Evolutionary conservation across 441 rosid species (phyloP).

Genomic region (Erysimum cheiri): DNA sequence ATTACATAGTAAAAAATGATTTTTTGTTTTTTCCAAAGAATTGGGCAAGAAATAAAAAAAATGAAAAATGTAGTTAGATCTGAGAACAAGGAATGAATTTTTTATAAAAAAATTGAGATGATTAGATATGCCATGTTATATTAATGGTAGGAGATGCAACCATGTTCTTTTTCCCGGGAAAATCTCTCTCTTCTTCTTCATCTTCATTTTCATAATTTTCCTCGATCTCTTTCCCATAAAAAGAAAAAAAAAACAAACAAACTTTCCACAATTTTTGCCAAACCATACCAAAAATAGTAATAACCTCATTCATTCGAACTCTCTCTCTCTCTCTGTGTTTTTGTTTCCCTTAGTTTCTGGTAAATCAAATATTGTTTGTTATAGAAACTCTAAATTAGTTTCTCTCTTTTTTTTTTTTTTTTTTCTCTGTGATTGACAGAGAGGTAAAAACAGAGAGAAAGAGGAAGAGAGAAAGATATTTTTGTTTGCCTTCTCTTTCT

Average conservation of each 20-base stretch:
- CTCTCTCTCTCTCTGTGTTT: background rate
- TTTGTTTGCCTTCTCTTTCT: constrained; percentile 34
- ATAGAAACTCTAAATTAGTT: constrained; percentile 41
- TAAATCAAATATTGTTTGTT: constrained; percentile 30
- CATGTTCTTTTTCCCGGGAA: constrained; percentile 44
- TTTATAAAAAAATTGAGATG: background rate
- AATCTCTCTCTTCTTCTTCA: constrained; percentile 28
- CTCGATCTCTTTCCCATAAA: constrained; percentile 16
- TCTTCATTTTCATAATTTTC: background rate
- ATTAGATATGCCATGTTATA: constrained; percentile 31
- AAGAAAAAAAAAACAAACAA: constrained; percentile 24
- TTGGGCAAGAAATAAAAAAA: background rate
- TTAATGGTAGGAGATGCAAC: constrained; percentile 18
- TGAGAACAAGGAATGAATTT: constrained; percentile 13
- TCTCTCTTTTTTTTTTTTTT: constrained; percentile 14
- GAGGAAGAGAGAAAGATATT: constrained; percentile 32
- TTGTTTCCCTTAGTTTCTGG: background rate
- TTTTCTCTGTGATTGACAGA: constrained; percentile 43
- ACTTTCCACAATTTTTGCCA: constrained; percentile 33
- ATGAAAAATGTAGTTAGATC: constrained; percentile 21
- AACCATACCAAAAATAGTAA: constrained; percentile 38
- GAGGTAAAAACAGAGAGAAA: constrained; percentile 33
- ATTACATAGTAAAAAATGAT: too few relatives aligned
- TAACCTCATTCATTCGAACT: constrained; percentile 21
- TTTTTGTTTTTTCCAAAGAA: background rate